Base-by-base conservation (phyloP, 225 moss, liverwort and hornwort species). In the Bryum argenteum region DNA sequence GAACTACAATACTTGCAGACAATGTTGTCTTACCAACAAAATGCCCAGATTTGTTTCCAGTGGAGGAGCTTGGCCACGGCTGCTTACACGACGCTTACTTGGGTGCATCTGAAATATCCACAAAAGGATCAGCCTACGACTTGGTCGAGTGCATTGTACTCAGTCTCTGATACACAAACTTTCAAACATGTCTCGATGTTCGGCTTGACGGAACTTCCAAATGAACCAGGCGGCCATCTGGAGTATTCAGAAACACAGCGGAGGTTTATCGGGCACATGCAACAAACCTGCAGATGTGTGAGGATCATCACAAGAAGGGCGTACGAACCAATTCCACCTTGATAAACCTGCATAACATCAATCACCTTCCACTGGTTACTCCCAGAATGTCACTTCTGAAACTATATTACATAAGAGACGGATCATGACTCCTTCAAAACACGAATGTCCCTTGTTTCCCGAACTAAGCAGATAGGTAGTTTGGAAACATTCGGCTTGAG, bases 311-410 rank as follows among this genome's bases (percentile, higher is more conserved):
- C 94, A 40, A 98, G 91, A 51, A 98, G 78, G 20, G 94, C 94
- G 76, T 98, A 98, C 1, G 98, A 98, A 71, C 98, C 98, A 64
- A 98, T 92, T 72, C 98, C 94, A 60, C 98, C 98, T 61, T 92
- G 89, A 69, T 98, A 98, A 54, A 98, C 98, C 98, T 94, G 89
- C 75, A 73, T 48, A 54, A 45, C 5, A 67, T 9, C 15, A 37
- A 70, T 50, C 19, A 50, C 22, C 39, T 64, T 50, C 42, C 33
- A 61, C 18, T 50, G 38, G 15, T 79, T 76, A 69, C 33, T 69
- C 1, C 16, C 14, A 1, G 42, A 8, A 24, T 18, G 6, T 7
- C 18, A 16, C 38, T 41, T 65, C 60, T 20, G 19, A 1, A 14
- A 21, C 17, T 37, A 54, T 9, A 7, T 47, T 23, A 0, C 3